Evolutionary conservation across 768 basidiomycete species (phyloP).

Genomic region (Russula sp.): DNA sequence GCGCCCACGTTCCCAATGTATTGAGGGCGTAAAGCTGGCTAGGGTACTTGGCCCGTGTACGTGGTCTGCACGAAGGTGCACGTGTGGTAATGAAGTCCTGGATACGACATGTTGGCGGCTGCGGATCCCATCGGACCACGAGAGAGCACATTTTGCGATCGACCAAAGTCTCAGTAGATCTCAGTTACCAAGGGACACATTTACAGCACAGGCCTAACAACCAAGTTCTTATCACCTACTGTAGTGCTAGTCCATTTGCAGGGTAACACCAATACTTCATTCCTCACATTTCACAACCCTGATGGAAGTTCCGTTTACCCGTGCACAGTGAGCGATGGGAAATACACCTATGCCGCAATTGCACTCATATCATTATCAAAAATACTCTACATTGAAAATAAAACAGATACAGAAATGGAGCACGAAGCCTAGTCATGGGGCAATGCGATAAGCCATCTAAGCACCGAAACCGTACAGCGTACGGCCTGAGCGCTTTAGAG

Average conservation of each 20-base stretch:
- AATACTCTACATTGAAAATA: conserved; percentile 5
- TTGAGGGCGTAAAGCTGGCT: conserved; percentile 35
- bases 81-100: not conserved
- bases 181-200: too few relatives aligned
- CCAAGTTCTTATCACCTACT: not conserved
- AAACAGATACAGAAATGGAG: not conserved
- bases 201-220: not conserved
- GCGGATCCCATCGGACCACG: too few relatives aligned
- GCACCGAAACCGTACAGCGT: conserved; percentile 54
- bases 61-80: not conserved
- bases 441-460: conserved; percentile 15
- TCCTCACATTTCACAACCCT: not conserved
- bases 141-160: not conserved
- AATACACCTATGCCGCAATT: not conserved
- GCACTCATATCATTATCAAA: conserved; percentile 9
- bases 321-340: not conserved
- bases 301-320: not conserved
- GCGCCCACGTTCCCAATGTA: conserved; percentile 35
- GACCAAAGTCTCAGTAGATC: not conserved
- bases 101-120: too few relatives aligned
- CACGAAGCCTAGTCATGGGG: not conserved
- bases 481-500: conserved; percentile 42
- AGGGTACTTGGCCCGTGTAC: not conserved
- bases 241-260: not conserved
- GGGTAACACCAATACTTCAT: conserved; percentile 1